These are phyloP conservation scores for Penicillium chermesinum DNA, from an alignment of 495 filamentous ascomycete genomes.

Conservation along the genomic window DNA sequence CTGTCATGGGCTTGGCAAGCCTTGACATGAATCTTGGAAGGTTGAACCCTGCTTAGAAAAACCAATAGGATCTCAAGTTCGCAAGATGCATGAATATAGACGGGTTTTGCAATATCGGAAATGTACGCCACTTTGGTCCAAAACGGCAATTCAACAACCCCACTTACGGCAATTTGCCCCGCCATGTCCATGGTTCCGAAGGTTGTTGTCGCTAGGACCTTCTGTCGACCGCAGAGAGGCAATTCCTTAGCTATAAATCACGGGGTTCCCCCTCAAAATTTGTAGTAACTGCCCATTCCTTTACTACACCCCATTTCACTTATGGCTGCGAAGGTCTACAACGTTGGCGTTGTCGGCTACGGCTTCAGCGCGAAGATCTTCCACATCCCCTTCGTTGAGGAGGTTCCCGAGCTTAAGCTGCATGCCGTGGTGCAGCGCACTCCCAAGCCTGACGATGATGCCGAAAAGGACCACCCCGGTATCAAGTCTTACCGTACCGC, in stretches of 20 bases:
- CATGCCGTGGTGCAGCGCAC: conserved; percentile 76
- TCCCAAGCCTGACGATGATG: conserved; percentile 59
- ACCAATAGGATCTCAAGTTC: too few relatives aligned
- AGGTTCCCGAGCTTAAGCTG: conserved; percentile 59
- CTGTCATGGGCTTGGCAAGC: neutral
- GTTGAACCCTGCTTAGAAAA: too few relatives aligned
- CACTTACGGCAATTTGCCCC: conserved; percentile 4
- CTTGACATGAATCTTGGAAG: neutral
- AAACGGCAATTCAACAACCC: conserved; percentile 1
- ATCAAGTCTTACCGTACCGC: conserved; percentile 58
- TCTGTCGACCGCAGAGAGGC: conserved; percentile 20
- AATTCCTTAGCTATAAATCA: conserved; percentile 22
- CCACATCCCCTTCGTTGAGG: conserved; percentile 80
- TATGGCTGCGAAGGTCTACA: conserved; percentile 49
- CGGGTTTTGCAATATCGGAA: conserved; percentile 5
- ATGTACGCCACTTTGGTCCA: neutral
- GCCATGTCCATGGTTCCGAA: conserved; percentile 11
- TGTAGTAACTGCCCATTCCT: neutral
- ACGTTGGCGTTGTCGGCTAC: conserved; percentile 60
- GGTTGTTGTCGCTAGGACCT: conserved; percentile 40
- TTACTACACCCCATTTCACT: conserved; percentile 3
- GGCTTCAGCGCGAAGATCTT: conserved; percentile 83
- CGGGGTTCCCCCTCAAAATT: neutral
- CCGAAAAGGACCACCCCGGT: conserved; percentile 60
- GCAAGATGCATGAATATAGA: too few relatives aligned